Base-by-base conservation (phyloP, 2,329 filamentous ascomycete species). In the Orbilia blumenaviensis region DNA sequence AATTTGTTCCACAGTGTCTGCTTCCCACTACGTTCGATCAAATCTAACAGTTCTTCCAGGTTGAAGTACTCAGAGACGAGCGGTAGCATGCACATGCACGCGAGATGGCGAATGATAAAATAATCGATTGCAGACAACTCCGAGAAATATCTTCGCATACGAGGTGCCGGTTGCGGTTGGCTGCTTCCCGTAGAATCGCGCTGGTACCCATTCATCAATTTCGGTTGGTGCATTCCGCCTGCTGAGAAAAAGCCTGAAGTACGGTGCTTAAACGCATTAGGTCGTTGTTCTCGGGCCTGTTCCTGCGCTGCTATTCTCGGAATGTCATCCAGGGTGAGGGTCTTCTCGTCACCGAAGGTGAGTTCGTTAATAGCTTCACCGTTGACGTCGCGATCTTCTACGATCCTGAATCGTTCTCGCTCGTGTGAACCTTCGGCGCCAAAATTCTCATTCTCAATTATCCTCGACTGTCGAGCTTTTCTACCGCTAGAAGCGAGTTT, bases 1-100 rank as follows among this genome's bases (percentile, higher is more conserved):
- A 99, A 94, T 80, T 97, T 97, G 83, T 94, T 95, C 95, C 95
- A 99, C 84, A 99, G 97, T 0, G 92, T 98, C 23, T 92, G 89
- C 77, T 87, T 86, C 79, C 97, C 96, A 81, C 92, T 90, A 1
- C 92, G 93, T 83, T 99, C 95, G 77, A 99, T 98, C 58, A 99
- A 89, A 77, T 92, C 89, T 12, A 98, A 87, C 1, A 99, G 86
- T 81, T 99, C 95, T 79, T 98, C 95, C 72, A 98, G 87, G n/a
- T 91, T 92, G 83, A 98, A 98, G 80, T 96, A 90, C 2, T 90
- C 89, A 80, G 96, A 93, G 3, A 99, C 86, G 82, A 98, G 86
- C 5, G 95, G 93, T 79, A 97, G 93, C 90, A 99, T 96, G 0
- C 92, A 94, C 73, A 99, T 86, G 4, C 99, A 95, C 8, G 95